phyloP scores from a whole-genome alignment of 306 rosid genomes.

The Nissolia schottii region DNA sequence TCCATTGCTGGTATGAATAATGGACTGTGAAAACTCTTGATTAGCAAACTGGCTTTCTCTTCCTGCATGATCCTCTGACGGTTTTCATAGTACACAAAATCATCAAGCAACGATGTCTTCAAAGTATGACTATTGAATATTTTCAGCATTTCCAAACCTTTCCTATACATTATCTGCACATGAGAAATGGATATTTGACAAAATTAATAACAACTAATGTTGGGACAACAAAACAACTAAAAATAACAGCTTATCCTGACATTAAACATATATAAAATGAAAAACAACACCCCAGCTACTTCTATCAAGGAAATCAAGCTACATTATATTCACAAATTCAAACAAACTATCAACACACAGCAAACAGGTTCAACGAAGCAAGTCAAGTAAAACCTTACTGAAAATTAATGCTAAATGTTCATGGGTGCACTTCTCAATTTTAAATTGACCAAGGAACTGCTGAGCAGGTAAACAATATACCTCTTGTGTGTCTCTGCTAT shows the following conservation, averaged over 20 bases:
- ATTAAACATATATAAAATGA: background rate
- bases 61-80: constrained; percentile 89
- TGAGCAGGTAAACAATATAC: constrained; percentile 23
- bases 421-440: background rate
- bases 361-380: background rate
- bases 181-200: constrained; percentile 5
- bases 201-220: background rate
- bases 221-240: background rate
- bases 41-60: constrained; percentile 62
- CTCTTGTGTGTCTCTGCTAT: constrained; percentile 98
- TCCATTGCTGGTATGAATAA: constrained; percentile 40
- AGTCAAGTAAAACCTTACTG: background rate
- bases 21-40: constrained; percentile 47
- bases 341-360: background rate
- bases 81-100: constrained; percentile 81
- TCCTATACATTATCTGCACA: constrained; percentile 64
- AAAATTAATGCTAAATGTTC: background rate
- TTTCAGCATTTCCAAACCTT: constrained; percentile 82
- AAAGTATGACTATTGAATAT: constrained; percentile 63
- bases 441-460: background rate
- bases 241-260: background rate
- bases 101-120: constrained; percentile 92
- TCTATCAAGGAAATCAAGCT: background rate
- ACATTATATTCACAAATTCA: background rate
- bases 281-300: background rate